Base-by-base conservation (phyloP, 1,284 basidiomycete genomes). In the Ustilago hordei region DNA sequence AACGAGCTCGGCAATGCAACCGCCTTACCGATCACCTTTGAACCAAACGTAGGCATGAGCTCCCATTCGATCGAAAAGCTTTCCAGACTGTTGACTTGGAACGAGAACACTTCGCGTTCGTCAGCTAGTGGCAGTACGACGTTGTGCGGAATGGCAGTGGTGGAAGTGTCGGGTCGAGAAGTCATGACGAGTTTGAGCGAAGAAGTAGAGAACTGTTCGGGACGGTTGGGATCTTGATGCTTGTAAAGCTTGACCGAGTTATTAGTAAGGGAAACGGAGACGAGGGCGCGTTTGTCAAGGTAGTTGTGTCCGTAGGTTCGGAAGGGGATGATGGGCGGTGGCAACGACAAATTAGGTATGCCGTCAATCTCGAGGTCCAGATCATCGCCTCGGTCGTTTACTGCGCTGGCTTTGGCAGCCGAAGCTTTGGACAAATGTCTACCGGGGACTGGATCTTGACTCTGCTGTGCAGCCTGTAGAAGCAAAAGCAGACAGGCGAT, bases 11-110 rank as follows among this genome's bases (percentile, higher is more conserved):
- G 92, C 36, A 95, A 89, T 31, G 94, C 93, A 52, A 95, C 91
- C 17, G 95, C 95, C 75, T 95, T 91, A 34, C 96, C 97, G 73
- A 99, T 94, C 39, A 95, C 94, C 87, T 95, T 96, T 36, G 94
- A 95, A n/a, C 97, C 97, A 86, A 99, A 99, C 71, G 94, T 98
- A 8, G 97, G 97, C 88, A 96, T 98, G 32, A 99, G 89, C 45
- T 96, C 98, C 85, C 98, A 94, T 86, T 98, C 94, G 79, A 99
- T 88, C 1, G 91, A 91, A 69, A 98, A 90, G 41, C 90, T 89
- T 59, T 92, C 90, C 23, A 96, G 87, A 75, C 84, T 90, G 89
- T 86, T 91, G 84, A 94, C 91, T 87, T 98, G 96, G 89, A 99
- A 98, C 8, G 92, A 90, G 83, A 98, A 95, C 5, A 92, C 91